Evolutionary conservation across 2,329 filamentous ascomycete species (phyloP), one percentile per base, ranked within the genome.

Genomic region (Drechslerella dactyloides): DNA sequence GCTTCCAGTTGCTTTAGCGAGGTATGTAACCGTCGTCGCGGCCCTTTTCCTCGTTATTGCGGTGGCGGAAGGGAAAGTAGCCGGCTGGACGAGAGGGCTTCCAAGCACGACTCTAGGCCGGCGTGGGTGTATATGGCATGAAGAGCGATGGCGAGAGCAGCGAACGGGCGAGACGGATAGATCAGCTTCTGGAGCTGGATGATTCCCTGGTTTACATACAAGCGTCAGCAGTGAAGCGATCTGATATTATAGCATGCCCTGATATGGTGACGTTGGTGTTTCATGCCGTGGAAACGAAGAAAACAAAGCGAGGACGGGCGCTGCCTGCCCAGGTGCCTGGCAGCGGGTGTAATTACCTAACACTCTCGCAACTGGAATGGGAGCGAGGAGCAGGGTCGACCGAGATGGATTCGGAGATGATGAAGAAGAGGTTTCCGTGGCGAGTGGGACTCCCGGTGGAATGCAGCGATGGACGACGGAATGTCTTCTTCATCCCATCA

Each of bases 1-100:
- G 15, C 30, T 50, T n/a, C 24, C 21, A 27, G 8, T 33, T 13
- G 40, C 35, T 62, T n/a, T 63, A 69, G 58, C 65, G 58, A 63
- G 65, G 53, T 57, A 69, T 69, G 58, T 58, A 46, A 24, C 65
- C 58, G 65, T 63, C 44, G 65, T 61, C 42, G 55, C 40, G 13
- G 27, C 53, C 17, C 33, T 4, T 24, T 37, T 40, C 40, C 27
- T 48, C 24, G n/a, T 15, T 15, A 42, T 15, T 42, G n/a, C 11
- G n/a, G 15, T 42, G 37, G 37, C 37, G 11, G 17, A 21, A 33
- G 27, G 27, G 48, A 63, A 63, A 58, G 57, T 69, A 54, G 37
- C 65, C 65, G 65, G 27, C 48, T 52, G 57, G n/a, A n/a, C n/a
- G n/a, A n/a, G n/a, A n/a, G 48, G 19, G 19, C 30, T 19, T 21